Evolutionary conservation across 768 basidiomycete species (phyloP).

Genomic region (Boletus rubroflammeus): DNA sequence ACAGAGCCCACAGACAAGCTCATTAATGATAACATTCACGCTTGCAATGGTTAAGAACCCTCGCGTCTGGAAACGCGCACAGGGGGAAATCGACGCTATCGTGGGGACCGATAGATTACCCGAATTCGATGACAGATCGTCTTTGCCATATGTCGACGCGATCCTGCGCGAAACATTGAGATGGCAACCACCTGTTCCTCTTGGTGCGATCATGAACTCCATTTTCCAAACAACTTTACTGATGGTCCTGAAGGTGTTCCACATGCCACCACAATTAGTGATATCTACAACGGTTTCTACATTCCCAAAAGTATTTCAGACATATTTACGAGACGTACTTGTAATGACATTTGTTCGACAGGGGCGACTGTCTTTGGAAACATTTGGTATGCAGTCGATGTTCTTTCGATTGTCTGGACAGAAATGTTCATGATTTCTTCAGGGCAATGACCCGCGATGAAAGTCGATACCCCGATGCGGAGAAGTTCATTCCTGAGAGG

Average conservation of each 20-base stretch:
- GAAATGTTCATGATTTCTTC: not conserved
- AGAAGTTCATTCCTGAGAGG: not conserved
- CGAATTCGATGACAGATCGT: not conserved
- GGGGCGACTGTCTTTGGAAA: not conserved
- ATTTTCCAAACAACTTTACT: not conserved
- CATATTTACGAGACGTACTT: not conserved
- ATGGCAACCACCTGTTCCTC: not conserved
- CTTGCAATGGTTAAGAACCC: not conserved
- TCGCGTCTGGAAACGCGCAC: not conserved
- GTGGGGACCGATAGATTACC: not conserved
- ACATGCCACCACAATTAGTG: not conserved
- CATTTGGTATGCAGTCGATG: not conserved
- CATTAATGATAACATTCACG: not conserved
- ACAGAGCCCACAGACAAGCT: not conserved
- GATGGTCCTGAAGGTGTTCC: not conserved
- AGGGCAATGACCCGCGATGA: not conserved
- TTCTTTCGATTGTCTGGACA: not conserved
- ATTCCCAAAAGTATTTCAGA: not conserved
- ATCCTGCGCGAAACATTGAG: not conserved
- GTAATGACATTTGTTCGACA: not conserved
- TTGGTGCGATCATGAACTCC: not conserved
- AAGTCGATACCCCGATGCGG: not conserved
- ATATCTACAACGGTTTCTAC: not conserved
- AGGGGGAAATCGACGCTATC: not conserved
- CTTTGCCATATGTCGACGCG: not conserved